Conservation (phyloP, 2,329 filamentous ascomycete species). For the Diaporthe aspalathi region DNA sequence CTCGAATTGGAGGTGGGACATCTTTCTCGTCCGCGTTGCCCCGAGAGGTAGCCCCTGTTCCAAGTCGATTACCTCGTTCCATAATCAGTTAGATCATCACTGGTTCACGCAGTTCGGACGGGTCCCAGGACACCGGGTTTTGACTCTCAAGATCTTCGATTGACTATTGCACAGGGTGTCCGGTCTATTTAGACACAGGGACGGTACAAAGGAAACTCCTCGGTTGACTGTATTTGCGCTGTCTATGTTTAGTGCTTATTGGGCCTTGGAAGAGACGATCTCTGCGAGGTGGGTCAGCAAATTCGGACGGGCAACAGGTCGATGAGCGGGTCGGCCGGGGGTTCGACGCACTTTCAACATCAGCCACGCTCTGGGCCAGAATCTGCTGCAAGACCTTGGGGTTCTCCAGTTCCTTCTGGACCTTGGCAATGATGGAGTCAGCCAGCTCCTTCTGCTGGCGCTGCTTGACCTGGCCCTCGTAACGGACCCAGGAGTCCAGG, state of each 20-base stretch:
- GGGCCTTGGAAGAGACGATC: conserved; percentile 72
- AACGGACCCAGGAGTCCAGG: conserved; percentile 98
- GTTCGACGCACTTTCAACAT: conserved; percentile 84
- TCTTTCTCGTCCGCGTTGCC: neutral
- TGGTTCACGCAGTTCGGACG: neutral
- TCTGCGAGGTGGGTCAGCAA: conserved; percentile 58
- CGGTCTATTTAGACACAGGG: conserved; percentile 62
- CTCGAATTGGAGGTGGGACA: too few species aligned
- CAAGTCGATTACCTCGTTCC: neutral
- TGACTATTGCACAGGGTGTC: conserved; percentile 72
- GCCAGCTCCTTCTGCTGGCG: conserved; percentile 97
- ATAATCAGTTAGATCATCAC: neutral
- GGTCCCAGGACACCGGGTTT: neutral
- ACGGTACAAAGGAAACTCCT: conserved; percentile 65
- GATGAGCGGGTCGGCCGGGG: neutral
- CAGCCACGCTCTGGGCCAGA: conserved; percentile 92
- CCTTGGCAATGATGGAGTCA: conserved; percentile 93
- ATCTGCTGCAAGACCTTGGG: conserved; percentile 98
- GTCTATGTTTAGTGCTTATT: conserved; percentile 61
- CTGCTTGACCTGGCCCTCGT: conserved; percentile 98
- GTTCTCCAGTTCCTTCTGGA: conserved; percentile 98
- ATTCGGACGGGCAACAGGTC: neutral
- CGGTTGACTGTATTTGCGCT: conserved; percentile 41
- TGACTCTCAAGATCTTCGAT: conserved; percentile 49
- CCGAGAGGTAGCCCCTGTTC: neutral